phyloP scores from a whole-genome alignment of 2,329 filamentous ascomycete species.

The Tolypocladium album region DNA sequence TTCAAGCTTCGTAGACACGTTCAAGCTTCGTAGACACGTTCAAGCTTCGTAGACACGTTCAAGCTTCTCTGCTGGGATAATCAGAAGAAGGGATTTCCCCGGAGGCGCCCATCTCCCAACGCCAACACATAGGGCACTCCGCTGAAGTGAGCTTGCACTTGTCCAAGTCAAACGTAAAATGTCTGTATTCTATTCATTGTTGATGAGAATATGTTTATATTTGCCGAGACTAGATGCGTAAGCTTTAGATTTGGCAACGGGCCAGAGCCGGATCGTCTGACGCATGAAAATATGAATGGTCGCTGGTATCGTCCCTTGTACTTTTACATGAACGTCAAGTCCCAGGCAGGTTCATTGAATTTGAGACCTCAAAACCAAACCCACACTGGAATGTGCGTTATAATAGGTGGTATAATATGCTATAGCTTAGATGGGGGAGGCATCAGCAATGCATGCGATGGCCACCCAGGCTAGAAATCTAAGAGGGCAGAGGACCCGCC shows the following conservation, averaged over 20 bases:
- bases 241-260: background rate
- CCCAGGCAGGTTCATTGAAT: too few relatives aligned
- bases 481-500: background rate
- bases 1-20: too few relatives aligned
- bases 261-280: background rate
- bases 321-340: background rate
- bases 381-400: too few relatives aligned
- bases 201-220: background rate
- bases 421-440: background rate
- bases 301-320: background rate
- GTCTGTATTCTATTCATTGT: background rate
- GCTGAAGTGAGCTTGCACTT: background rate
- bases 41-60: too few relatives aligned
- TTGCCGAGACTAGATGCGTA: background rate
- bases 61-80: too few relatives aligned
- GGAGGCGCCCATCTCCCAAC: too few relatives aligned
- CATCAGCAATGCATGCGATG: background rate
- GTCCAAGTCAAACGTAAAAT: too few relatives aligned
- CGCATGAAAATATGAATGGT: background rate
- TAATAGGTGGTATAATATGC: background rate
- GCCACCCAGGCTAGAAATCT: too few relatives aligned
- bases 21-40: too few relatives aligned
- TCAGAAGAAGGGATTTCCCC: too few relatives aligned
- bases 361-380: background rate
- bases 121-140: too few relatives aligned